These are phyloP conservation scores for Kazachstania martiniae DNA, from an alignment of 805 yeast species.

Conservation along the genomic window DNA sequence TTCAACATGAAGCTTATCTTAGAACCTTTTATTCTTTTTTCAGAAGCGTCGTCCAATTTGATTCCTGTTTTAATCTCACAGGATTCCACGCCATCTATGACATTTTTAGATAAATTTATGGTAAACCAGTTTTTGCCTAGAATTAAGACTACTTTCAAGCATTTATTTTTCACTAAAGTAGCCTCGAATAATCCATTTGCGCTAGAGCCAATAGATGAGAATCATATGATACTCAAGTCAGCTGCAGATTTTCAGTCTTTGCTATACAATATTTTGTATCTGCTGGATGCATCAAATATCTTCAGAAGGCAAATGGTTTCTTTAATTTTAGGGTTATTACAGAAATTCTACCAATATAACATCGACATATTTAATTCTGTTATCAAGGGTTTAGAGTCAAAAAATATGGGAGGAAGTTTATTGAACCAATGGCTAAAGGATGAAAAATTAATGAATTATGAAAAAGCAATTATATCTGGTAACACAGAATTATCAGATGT, in stretches of 20 bases:
- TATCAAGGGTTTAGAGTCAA: conserved; percentile 13
- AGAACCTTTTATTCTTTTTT: conserved; percentile 61
- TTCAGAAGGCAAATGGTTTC: conserved; percentile 46
- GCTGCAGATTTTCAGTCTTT: conserved; percentile 21
- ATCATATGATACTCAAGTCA: conserved; percentile 23
- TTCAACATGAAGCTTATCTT: conserved; percentile 72
- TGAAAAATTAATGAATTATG: conserved; percentile 22
- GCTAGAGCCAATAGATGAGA: conserved; percentile 25
- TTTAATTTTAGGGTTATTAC: conserved; percentile 28
- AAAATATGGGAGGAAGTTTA: conserved; percentile 17
- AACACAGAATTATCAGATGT: conserved; percentile 12
- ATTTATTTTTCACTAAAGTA: conserved; percentile 40
- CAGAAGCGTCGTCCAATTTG: conserved; percentile 43
- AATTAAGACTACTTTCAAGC: conserved; percentile 44
- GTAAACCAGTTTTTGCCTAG: conserved; percentile 50
- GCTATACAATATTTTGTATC: conserved; percentile 20
- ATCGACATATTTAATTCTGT: conserved; percentile 24
- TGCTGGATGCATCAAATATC: conserved; percentile 27
- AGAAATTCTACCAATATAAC: conserved; percentile 29
- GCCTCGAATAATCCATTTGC: conserved; percentile 31
- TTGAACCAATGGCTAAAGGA: conserved; percentile 30
- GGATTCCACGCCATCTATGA: conserved; percentile 16
- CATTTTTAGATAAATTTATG: conserved; percentile 58
- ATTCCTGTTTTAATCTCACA: conserved; percentile 23
- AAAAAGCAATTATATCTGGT: conserved; percentile 23